Evolutionary conservation across 441 rosid species (phyloP).

Genomic region (Aquilaria agallochum): DNA sequence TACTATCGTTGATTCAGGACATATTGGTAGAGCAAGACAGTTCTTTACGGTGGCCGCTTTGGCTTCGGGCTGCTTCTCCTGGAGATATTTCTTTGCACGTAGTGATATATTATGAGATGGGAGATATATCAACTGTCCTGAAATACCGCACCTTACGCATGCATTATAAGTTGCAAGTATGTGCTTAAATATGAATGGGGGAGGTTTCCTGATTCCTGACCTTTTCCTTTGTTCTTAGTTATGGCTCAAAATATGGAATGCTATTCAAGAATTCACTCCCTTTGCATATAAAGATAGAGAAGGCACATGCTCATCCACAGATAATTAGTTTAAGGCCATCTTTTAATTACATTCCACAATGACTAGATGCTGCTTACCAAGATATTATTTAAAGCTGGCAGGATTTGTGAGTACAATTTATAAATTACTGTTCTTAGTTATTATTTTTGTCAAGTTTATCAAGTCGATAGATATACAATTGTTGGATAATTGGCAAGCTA

Average conservation of each 20-base stretch:
- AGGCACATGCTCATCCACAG: too few species aligned
- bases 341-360: too few species aligned
- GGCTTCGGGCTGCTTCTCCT: conserved; percentile 95
- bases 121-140: conserved; percentile 66
- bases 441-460: too few species aligned
- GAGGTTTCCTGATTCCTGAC: conserved; percentile 8
- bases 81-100: conserved; percentile 65
- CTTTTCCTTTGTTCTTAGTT: background rate
- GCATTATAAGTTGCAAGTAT: conserved; percentile 79
- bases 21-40: conserved; percentile 45
- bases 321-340: too few species aligned
- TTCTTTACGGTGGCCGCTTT: conserved; percentile 83
- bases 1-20: conserved; percentile 48
- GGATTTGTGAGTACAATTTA: too few species aligned
- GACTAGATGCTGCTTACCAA: too few species aligned
- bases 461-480: too few species aligned
- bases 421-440: too few species aligned
- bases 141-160: conserved; percentile 87
- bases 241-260: background rate
- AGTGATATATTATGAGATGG: conserved; percentile 86
- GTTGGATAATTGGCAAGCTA: too few species aligned
- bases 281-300: too few species aligned
- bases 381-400: too few species aligned
- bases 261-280: background rate
- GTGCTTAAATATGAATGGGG: conserved; percentile 16